Conservation (phyloP, 768 basidiomycete species). For the Gelatoporia subvermispora region DNA sequence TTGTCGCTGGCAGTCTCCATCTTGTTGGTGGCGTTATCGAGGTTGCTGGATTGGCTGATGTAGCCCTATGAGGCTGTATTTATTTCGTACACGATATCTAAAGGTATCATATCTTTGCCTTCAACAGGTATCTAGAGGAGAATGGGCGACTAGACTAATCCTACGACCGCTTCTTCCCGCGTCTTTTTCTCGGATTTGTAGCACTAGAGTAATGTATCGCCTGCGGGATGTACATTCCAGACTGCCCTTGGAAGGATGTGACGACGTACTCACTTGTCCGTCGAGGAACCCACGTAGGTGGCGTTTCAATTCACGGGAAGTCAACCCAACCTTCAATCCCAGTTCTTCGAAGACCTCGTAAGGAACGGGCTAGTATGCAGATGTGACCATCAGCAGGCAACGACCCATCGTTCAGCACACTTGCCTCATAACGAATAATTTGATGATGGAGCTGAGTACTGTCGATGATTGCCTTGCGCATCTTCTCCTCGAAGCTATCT, state of each 20-base stretch:
- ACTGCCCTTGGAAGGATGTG: neutral
- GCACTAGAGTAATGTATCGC: conserved; percentile 55
- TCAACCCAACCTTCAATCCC: conserved; percentile 28
- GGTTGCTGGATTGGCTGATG: conserved; percentile 74
- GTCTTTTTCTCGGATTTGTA: conserved; percentile 26
- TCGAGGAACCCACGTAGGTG: conserved; percentile 51
- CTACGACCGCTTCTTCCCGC: conserved; percentile 13
- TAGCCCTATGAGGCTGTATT: conserved; percentile 44
- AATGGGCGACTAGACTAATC: conserved; percentile 8
- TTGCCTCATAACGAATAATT: conserved; percentile 63
- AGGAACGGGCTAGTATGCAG: conserved; percentile 45
- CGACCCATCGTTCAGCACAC: conserved; percentile 8
- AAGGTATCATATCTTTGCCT: conserved; percentile 16
- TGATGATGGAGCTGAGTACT: conserved; percentile 47
- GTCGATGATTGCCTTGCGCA: conserved; percentile 38
- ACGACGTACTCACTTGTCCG: conserved; percentile 38
- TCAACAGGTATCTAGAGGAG: conserved; percentile 30
- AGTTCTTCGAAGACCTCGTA: conserved; percentile 48
- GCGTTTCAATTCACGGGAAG: conserved; percentile 26
- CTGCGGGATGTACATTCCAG: conserved; percentile 23
- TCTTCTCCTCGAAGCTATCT: conserved; percentile 36
- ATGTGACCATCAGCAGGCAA: neutral
- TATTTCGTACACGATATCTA: too few relatives aligned
- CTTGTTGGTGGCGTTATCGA: conserved; percentile 93
- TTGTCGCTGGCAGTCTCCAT: conserved; percentile 91